Percentiles rank a stretch among this genome's conserved stretches.
Conservation (phyloP, 169 alveolate genomes). For the Plasmodium relictum region DNA sequence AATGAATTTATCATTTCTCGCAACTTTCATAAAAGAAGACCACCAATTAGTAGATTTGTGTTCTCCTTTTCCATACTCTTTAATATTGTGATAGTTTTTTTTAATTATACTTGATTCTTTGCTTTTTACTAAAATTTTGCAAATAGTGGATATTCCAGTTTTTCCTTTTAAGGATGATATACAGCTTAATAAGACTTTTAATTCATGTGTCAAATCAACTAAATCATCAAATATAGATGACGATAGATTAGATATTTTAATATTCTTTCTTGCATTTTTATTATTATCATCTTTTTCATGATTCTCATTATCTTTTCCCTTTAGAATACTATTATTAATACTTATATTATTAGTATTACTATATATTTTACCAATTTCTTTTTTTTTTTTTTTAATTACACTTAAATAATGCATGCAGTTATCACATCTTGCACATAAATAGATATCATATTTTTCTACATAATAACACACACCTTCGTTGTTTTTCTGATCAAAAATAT, state of each 20-base stretch:
- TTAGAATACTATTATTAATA: background rate
- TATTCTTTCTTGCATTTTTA: background rate
- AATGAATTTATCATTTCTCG: constrained; percentile 50
- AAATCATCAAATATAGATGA: background rate
- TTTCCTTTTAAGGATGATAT: constrained; percentile 59
- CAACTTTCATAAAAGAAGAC: constrained; percentile 69
- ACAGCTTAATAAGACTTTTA: constrained; percentile 36
- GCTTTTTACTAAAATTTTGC: constrained; percentile 65
- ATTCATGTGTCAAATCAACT: constrained; percentile 29
- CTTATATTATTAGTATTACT: background rate
- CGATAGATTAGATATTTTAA: background rate
- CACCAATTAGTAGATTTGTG: constrained; percentile 55
- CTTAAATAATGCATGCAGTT: constrained; percentile 22
- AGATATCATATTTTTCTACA: constrained; percentile 40
- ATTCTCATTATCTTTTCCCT: background rate
- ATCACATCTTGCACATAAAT: constrained; percentile 58
- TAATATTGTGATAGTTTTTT: constrained; percentile 52
- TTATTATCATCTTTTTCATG: background rate
- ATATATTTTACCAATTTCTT: background rate
- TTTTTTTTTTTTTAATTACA: constrained; percentile 2
- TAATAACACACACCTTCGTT: constrained; percentile 70
- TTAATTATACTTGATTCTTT: constrained; percentile 52
- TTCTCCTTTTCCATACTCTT: constrained; percentile 66
- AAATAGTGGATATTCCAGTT: constrained; percentile 56
- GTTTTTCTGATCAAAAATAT: constrained; percentile 14